Evolutionary conservation across 78 protist species (phyloP).

Genomic region (Ministeria vibrans): DNA sequence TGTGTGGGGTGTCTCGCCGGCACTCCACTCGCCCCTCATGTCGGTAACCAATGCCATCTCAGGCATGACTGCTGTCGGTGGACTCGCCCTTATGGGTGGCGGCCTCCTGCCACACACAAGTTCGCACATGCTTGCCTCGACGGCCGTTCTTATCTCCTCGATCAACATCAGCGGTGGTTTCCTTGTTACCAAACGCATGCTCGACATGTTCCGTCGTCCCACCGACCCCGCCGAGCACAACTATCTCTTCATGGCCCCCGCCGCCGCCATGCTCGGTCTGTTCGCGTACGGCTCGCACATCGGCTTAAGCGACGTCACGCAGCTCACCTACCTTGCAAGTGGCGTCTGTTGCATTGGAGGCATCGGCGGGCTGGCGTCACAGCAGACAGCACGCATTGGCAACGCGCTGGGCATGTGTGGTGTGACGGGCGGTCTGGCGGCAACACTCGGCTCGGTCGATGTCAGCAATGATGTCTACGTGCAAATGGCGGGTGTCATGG

Average conservation of each 20-base stretch:
- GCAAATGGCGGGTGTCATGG: not conserved
- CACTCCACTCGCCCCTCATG: constrained; percentile 97
- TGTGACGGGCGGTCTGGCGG: constrained; percentile 37
- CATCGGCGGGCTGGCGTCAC: constrained; percentile 37
- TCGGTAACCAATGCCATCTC: constrained; percentile 95
- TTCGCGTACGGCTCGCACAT: not conserved
- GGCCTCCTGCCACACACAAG: constrained; percentile 33
- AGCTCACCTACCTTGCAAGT: not conserved
- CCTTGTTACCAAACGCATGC: constrained; percentile 91
- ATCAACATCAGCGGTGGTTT: constrained; percentile 95
- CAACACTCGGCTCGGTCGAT: constrained; percentile 6
- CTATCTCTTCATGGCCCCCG: not conserved
- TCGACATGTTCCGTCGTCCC: constrained; percentile 79
- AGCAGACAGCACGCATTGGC: constrained; percentile 33
- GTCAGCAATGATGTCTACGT: not conserved
- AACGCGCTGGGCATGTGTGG: constrained; percentile 50
- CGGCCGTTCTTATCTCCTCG: constrained; percentile 70
- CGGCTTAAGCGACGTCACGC: not conserved
- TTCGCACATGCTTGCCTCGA: constrained; percentile 48
- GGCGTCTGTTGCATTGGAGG: not conserved
- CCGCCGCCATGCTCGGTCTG: not conserved
- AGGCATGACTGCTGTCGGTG: constrained; percentile 92
- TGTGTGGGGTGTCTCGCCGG: constrained; percentile 93
- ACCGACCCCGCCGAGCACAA: not conserved
- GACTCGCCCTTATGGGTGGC: constrained; percentile 64